phyloP scores from a whole-genome alignment of 2,329 filamentous ascomycete species.

The Neofusicoccum cordaticola region DNA sequence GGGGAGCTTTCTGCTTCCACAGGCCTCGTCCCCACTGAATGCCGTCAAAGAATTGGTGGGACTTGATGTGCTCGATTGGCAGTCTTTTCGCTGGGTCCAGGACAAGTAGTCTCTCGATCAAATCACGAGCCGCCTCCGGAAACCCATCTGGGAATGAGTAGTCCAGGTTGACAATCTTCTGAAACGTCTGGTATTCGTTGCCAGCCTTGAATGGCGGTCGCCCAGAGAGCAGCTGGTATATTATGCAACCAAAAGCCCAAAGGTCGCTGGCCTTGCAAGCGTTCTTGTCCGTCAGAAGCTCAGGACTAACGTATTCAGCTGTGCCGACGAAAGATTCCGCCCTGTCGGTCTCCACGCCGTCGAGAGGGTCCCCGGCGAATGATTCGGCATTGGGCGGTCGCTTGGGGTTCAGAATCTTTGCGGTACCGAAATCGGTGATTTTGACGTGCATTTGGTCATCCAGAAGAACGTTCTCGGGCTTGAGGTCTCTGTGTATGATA shows the following conservation, averaged over 20 bases:
- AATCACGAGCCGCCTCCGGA: conserved; percentile 77
- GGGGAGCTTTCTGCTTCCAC: conserved; percentile 87
- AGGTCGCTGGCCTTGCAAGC: conserved; percentile 97
- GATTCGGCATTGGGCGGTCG: conserved; percentile 29
- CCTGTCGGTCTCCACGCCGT: conserved; percentile 63
- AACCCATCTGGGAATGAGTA: conserved; percentile 92
- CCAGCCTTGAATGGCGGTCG: conserved; percentile 92
- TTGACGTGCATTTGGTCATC: conserved; percentile 98
- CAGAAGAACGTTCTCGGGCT: conserved; percentile 93
- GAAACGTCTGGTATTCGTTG: conserved; percentile 96
- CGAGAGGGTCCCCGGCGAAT: conserved; percentile 49
- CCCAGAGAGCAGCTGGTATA: conserved; percentile 95
- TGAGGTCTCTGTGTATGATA: conserved; percentile 93
- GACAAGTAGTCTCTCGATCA: conserved; percentile 87
- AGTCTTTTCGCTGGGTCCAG: conserved; percentile 80
- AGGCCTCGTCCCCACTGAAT: conserved; percentile 77
- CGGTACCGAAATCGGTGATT: conserved; percentile 97
- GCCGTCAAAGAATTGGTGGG: conserved; percentile 91
- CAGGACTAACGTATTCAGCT: conserved; percentile 95
- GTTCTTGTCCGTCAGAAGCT: conserved; percentile 93
- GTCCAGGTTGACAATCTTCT: conserved; percentile 93
- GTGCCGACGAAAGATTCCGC: conserved; percentile 96
- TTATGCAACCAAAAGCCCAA: conserved; percentile 97
- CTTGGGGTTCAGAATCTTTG: conserved; percentile 72
- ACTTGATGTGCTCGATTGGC: conserved; percentile 94